These are phyloP conservation scores for Rosa hybrid DNA, from an alignment of 331 rosid genomes.

Conservation along the genomic window DNA sequence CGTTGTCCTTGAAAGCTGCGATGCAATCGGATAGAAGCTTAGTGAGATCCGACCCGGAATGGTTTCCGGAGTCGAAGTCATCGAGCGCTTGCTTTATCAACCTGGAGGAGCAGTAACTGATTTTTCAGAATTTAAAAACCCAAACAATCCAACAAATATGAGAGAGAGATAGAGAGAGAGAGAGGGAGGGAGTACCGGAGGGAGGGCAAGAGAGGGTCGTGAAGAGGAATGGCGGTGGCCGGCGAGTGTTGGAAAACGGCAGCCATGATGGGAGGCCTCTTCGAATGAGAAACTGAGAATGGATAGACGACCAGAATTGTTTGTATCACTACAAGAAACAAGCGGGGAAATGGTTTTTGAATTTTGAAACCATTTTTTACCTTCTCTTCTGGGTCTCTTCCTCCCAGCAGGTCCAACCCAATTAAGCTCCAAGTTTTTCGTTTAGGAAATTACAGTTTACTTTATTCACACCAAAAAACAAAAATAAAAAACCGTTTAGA, in stretches of 20 bases:
- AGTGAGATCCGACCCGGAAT: conserved; percentile 31
- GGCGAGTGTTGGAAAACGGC: conserved; percentile 22
- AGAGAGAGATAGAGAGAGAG: conserved; percentile 2
- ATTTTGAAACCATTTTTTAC: too few relatives aligned
- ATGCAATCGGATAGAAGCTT: conserved; percentile 63
- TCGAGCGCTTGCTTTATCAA: conserved; percentile 58
- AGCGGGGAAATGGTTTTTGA: not conserved
- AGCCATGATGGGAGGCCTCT: conserved; percentile 29
- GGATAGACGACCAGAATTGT: too few relatives aligned
- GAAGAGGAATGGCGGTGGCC: conserved; percentile 11
- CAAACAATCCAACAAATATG: conserved; percentile 3
- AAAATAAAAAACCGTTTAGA: too few relatives aligned
- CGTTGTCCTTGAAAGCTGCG: conserved; percentile 47
- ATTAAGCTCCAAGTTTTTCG: too few relatives aligned
- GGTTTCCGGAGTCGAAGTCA: conserved; percentile 31
- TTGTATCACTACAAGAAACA: not conserved
- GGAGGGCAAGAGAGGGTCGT: conserved; percentile 63
- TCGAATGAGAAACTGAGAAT: too few relatives aligned
- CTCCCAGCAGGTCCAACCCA: too few relatives aligned
- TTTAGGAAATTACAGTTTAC: too few relatives aligned
- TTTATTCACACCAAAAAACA: too few relatives aligned
- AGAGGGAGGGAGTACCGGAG: conserved; percentile 35
- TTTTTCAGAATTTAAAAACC: not conserved
- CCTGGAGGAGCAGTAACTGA: conserved; percentile 41
- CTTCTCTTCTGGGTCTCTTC: too few relatives aligned